Base-by-base conservation (phyloP, 352 stramenopile species). In the Phytopythium vexans region DNA sequence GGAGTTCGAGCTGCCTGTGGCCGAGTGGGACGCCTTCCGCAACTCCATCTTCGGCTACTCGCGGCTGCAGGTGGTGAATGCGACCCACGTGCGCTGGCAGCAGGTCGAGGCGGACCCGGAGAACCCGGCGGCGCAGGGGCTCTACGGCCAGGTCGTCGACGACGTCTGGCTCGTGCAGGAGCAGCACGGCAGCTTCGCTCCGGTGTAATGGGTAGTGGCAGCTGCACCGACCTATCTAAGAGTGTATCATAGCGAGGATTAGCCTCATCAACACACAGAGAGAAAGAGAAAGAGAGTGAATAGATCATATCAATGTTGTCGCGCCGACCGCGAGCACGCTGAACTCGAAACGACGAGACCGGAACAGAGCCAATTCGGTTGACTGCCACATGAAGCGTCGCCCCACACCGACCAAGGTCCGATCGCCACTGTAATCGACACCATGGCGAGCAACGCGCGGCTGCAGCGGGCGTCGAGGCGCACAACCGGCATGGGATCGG, bases 161-260 rank as follows among this genome's bases (percentile, higher is more conserved):
- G 83, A 95, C 52, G 84, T 95, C 48, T 96, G 88, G 87, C 82
- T 96, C 49, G 77, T 96, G 47, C 85, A 96, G 60, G 78, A 92
- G 49, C 66, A 83, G 48, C 87, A 96, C 49, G 88, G 94, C 27
- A 98, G 94, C 58, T 94, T 93, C 46, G 68, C 70, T 10, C 46
- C 55, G 5, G 32, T 65, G 40, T 27, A 27, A 27, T 27, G 21
- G 21, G 2, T 2, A 27, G 21, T 2, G 21, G 21, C 21, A 27
- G 21, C 21, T 27, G 21, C 21, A 27, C 21, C 21, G 21, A 27
- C 21, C 21, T 27, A 27, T 27, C 21, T 27, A 27, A 27, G 21
- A 27, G 21, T 27, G 21, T 27, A 27, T 27, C 21, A 27, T 27
- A 27, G 21, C 21, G 21, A 27, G 21, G 21, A 27, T 27, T 27